Conservation (phyloP, 2,329 filamentous ascomycete genomes). For the Beauveria brongniartii region DNA sequence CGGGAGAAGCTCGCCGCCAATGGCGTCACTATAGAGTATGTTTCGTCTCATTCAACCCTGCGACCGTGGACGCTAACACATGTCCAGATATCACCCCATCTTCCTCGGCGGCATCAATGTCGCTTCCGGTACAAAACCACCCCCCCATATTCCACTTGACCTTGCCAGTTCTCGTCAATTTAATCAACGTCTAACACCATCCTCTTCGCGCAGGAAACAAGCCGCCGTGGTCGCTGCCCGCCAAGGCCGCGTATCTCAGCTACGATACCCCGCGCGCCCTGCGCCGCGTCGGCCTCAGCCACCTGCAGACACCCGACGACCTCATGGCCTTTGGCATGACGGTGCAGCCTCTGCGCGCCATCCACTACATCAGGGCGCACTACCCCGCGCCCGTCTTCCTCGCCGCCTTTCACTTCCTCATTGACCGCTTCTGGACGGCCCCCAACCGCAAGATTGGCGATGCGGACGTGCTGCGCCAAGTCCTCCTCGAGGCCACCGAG, state of each 20-base stretch:
- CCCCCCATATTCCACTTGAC: neutral
- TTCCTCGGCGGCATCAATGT: constrained; percentile 62
- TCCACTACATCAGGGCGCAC: constrained; percentile 57
- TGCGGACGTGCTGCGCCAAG: constrained; percentile 40
- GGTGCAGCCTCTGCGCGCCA: constrained; percentile 52
- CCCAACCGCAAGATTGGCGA: constrained; percentile 52
- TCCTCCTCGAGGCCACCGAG: constrained; percentile 25
- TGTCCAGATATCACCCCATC: constrained; percentile 58
- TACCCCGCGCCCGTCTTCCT: constrained; percentile 43
- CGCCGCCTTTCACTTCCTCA: constrained; percentile 45
- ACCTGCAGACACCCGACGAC: constrained; percentile 31
- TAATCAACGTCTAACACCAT: neutral
- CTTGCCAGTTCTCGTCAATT: neutral
- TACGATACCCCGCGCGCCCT: constrained; percentile 34
- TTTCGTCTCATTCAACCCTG: neutral
- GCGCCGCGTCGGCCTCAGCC: constrained; percentile 27
- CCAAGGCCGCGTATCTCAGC: constrained; percentile 53
- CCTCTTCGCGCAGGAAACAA: constrained; percentile 49
- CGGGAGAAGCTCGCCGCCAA: constrained; percentile 45
- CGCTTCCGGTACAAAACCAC: constrained; percentile 38
- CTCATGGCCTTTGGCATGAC: constrained; percentile 37
- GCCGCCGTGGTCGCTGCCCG: constrained; percentile 63
- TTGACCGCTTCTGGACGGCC: constrained; percentile 54
- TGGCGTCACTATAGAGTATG: constrained; percentile 59
- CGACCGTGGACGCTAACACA: neutral